These are phyloP conservation scores for Geoglossum cookeanum DNA, from an alignment of 2,329 filamentous ascomycete species.

Conservation along the genomic window DNA sequence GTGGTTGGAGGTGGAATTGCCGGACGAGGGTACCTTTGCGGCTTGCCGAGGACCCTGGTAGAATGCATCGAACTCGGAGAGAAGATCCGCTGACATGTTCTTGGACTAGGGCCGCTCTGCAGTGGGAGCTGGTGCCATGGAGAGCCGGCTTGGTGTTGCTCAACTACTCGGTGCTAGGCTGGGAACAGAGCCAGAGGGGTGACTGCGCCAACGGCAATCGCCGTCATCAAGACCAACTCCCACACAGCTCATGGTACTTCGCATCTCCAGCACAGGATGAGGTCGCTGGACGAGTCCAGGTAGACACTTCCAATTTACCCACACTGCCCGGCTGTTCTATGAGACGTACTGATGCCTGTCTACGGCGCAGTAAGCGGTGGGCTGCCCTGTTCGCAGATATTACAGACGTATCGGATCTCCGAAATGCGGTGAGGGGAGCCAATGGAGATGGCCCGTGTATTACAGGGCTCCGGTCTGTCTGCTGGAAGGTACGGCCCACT, in stretches of 20 bases:
- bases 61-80: conserved; percentile 40
- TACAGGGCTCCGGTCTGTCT: conserved; percentile 63
- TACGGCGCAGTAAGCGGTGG: conserved; percentile 42
- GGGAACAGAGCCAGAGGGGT: no score
- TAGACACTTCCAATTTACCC: conserved; percentile 13
- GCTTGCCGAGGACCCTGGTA: conserved; percentile 19
- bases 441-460: conserved; percentile 43
- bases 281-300: conserved; percentile 35
- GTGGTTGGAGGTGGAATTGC: conserved; percentile 4
- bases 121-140: not conserved
- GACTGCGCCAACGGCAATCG: not conserved
- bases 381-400: conserved; percentile 39
- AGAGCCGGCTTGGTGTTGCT: not conserved
- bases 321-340: not conserved
- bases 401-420: conserved; percentile 39
- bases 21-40: conserved; percentile 7
- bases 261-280: conserved; percentile 23
- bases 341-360: not conserved
- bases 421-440: conserved; percentile 42
- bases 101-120: not conserved
- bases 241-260: conserved; percentile 7
- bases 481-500: conserved; percentile 54
- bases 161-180: no score
- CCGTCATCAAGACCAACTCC: not conserved
- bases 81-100: conserved; percentile 44